Evolutionary conservation across 345 rosid genomes (phyloP).

Genomic region (Citrus reticulata): DNA sequence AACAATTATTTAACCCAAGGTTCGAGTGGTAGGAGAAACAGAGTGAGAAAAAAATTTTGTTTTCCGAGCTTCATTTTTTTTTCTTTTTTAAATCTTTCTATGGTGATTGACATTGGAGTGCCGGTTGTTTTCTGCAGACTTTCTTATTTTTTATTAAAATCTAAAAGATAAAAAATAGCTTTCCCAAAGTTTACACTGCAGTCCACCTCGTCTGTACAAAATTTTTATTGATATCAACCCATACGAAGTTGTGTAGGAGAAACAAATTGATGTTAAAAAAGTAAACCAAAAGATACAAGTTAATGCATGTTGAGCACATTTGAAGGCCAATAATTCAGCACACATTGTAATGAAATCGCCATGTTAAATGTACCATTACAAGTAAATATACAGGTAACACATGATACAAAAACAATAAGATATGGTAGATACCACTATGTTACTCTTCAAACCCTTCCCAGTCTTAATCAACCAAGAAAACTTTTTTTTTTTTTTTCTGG

Average conservation of each 20-base stretch:
- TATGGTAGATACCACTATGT: not conserved
- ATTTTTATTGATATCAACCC: not conserved
- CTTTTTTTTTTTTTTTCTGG: not conserved
- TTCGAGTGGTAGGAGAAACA: no score
- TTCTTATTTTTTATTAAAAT: no score
- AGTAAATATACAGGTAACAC: not conserved
- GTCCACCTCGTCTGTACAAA: no score
- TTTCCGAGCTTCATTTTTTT: no score
- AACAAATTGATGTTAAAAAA: not conserved
- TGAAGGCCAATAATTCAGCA: not conserved
- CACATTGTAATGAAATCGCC: not conserved
- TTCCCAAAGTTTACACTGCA: no score
- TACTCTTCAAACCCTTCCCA: not conserved
- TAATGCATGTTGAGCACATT: not conserved
- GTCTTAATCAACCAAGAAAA: not conserved
- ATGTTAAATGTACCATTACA: not conserved
- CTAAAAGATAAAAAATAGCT: no score
- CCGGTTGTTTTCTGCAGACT: no score
- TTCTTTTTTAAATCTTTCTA: no score
- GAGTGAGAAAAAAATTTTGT: no score
- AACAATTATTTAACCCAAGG: no score
- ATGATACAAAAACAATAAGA: not conserved
- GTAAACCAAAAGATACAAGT: not conserved
- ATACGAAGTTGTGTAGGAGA: not conserved
- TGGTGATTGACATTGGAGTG: no score